These are phyloP conservation scores for Curvularia verruculosa DNA, from an alignment of 2,329 filamentous ascomycete species.

Conservation along the genomic window DNA sequence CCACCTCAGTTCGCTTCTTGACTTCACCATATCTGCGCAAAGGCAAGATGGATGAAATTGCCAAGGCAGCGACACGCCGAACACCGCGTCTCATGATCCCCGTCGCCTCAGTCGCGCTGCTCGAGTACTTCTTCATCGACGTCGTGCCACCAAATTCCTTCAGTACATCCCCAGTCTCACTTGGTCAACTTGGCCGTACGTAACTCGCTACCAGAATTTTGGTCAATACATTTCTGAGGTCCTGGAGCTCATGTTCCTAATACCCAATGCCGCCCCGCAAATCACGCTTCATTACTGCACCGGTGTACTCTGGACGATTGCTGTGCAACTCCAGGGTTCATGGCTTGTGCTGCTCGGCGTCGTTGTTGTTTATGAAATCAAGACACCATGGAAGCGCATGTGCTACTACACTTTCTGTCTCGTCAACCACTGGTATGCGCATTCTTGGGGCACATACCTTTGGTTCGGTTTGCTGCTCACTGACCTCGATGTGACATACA, in stretches of 20 bases:
- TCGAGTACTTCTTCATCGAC: conserved; percentile 57
- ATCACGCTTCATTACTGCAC: conserved; percentile 58
- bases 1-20: conserved; percentile 56
- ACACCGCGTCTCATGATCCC: conserved; percentile 57
- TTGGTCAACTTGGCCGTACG: conserved; percentile 58
- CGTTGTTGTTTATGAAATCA: conserved; percentile 54
- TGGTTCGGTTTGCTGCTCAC: conserved; percentile 55
- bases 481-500: conserved; percentile 56
- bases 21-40: conserved; percentile 51
- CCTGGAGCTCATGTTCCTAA: conserved; percentile 54
- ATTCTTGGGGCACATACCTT: conserved; percentile 55
- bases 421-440: conserved; percentile 55
- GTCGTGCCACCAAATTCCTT: conserved; percentile 51
- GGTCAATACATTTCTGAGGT: conserved; percentile 54
- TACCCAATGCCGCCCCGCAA: conserved; percentile 57
- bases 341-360: conserved; percentile 54
- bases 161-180: conserved; percentile 55
- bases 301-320: conserved; percentile 59
- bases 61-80: conserved; percentile 53
- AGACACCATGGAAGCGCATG: conserved; percentile 56
- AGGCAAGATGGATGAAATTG: conserved; percentile 52
- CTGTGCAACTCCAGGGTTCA: conserved; percentile 56
- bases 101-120: conserved; percentile 50
- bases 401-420: conserved; percentile 53
- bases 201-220: conserved; percentile 49